Percentiles rank a stretch among this genome's conserved stretches.
These are phyloP conservation scores for Pichia pseudocactophila DNA, from an alignment of 805 yeast species.

Conservation along the genomic window DNA sequence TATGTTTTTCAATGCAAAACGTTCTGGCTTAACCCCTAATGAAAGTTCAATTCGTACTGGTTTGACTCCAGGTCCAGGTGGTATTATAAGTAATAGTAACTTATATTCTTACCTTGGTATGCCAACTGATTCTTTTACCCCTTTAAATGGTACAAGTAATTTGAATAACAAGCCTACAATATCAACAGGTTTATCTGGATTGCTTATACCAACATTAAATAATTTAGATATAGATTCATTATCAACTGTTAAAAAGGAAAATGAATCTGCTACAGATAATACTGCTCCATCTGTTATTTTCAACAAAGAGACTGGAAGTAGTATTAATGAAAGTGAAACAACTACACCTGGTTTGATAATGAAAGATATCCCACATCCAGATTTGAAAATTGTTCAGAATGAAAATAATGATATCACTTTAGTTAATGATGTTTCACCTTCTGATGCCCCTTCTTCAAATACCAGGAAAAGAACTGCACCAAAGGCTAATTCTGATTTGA, in stretches of 20 bases:
- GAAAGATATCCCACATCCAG: neutral
- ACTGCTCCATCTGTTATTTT: neutral
- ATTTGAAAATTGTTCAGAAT: neutral
- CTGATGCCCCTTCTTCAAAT: too few species aligned
- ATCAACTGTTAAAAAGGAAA: neutral
- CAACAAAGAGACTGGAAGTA: neutral
- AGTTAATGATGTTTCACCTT: too few species aligned
- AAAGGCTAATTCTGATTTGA: too few species aligned
- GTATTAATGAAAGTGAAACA: neutral
- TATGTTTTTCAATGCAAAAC: slow-evolving; percentile 24
- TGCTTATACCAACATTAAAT: slow-evolving; percentile 3
- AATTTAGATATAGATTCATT: neutral
- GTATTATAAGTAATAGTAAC: slow-evolving; percentile 13
- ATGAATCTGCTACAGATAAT: neutral
- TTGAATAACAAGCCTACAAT: neutral
- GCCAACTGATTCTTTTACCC: slow-evolving; percentile 20
- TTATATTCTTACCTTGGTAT: slow-evolving; percentile 17
- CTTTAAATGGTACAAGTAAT: neutral
- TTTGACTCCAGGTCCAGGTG: slow-evolving; percentile 53
- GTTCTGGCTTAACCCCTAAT: slow-evolving; percentile 66
- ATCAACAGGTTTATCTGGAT: slow-evolving; percentile 5
- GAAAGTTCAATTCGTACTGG: slow-evolving; percentile 68
- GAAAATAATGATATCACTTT: neutral
- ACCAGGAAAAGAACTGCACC: too few species aligned
- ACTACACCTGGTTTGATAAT: neutral